phyloP scores from a whole-genome alignment of 2,329 filamentous ascomycete genomes.

The Scortechinia acanthostroma region DNA sequence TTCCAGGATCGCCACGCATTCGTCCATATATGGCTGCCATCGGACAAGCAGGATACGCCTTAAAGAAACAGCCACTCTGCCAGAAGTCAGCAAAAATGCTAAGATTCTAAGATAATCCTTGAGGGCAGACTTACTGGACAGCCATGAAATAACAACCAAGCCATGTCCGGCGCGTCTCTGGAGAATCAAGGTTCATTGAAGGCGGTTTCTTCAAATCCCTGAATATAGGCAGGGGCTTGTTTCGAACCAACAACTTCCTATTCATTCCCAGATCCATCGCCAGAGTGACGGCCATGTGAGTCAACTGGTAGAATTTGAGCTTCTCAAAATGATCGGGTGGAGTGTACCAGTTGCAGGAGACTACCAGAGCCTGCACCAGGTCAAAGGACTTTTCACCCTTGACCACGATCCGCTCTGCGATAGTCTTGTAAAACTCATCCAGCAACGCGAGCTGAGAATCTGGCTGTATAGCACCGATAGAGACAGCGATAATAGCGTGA shows the following conservation, averaged over 20 bases:
- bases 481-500: slow-evolving; percentile 12
- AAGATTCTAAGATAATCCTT: slow-evolving; percentile 2
- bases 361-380: slow-evolving; percentile 12
- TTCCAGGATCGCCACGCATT: slow-evolving; percentile 22
- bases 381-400: slow-evolving; percentile 15
- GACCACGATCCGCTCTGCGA: slow-evolving; percentile 13
- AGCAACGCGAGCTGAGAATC: slow-evolving; percentile 10
- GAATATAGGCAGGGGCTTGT: background rate
- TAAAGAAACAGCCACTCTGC: slow-evolving; percentile 19
- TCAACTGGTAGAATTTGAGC: slow-evolving; percentile 14
- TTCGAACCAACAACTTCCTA: slow-evolving; percentile 1
- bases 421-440: slow-evolving; percentile 10
- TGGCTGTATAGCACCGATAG: slow-evolving; percentile 11
- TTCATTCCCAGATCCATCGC: slow-evolving; percentile 13
- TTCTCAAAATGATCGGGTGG: slow-evolving; percentile 13
- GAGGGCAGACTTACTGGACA: slow-evolving; percentile 6
- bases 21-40: slow-evolving; percentile 22
- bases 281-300: slow-evolving; percentile 13
- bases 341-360: slow-evolving; percentile 13
- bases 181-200: slow-evolving; percentile 11
- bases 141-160: slow-evolving; percentile 16
- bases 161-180: slow-evolving; percentile 20
- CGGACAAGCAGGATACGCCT: slow-evolving; percentile 24
- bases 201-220: background rate
- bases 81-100: slow-evolving; percentile 6